phyloP scores from a whole-genome alignment of 2,329 filamentous ascomycete genomes.

The Tolypocladium pustulatum region DNA sequence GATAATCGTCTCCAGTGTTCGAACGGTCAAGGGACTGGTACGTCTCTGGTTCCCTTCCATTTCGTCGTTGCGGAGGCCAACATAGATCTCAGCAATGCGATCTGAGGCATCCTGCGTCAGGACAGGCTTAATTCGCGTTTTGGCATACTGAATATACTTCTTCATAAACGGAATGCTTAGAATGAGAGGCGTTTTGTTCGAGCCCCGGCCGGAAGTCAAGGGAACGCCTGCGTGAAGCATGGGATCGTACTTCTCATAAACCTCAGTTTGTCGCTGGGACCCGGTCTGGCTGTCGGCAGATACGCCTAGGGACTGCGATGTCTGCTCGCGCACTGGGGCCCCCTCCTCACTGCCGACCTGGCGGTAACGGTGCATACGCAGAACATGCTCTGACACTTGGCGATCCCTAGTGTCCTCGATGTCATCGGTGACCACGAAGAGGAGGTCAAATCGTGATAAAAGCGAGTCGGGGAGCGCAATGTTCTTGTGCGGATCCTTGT shows the following conservation, averaged over 20 bases:
- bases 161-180: conserved; percentile 97
- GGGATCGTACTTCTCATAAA: conserved; percentile 91
- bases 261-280: conserved; percentile 67
- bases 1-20: conserved; percentile 96
- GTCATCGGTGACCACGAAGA: conserved; percentile 96
- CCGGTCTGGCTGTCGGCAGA: conserved; percentile 69
- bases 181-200: conserved; percentile 71
- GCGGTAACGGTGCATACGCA: conserved; percentile 94
- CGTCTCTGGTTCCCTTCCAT: conserved; percentile 88
- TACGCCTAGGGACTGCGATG: conserved; percentile 74
- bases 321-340: conserved; percentile 82
- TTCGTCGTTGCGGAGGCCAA: conserved; percentile 88
- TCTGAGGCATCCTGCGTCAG: conserved; percentile 86
- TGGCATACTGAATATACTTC: conserved; percentile 98
- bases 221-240: conserved; percentile 93
- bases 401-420: conserved; percentile 91
- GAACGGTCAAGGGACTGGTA: conserved; percentile 90
- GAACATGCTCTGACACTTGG: conserved; percentile 87
- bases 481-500: conserved; percentile 98
- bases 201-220: conserved; percentile 60
- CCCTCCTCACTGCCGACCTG: conserved; percentile 90
- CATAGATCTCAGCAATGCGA: conserved; percentile 84
- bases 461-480: conserved; percentile 95
- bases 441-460: conserved; percentile 92
- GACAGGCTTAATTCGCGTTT: conserved; percentile 79